Conservation (phyloP, 192 early-diverging fungal genomes). For the Jimgerdemannia flammicorona region DNA sequence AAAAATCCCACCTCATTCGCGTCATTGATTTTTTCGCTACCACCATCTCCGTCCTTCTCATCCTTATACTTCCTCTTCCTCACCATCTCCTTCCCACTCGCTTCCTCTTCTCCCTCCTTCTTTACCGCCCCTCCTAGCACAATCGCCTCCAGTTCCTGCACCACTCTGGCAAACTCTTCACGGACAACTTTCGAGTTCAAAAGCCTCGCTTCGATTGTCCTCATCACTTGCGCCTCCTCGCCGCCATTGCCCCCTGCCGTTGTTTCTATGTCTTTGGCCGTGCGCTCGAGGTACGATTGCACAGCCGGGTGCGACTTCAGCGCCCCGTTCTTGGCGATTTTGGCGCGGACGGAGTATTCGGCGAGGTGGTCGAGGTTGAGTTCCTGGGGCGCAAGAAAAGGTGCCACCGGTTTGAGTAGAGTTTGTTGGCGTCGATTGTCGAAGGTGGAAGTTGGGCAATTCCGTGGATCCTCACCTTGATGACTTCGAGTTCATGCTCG, state of each 20-base stretch:
- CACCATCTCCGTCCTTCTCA: slow-evolving; percentile 1
- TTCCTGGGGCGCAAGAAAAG: slow-evolving; percentile 1
- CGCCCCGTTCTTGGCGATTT: slow-evolving; percentile 3
- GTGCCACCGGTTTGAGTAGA: background rate
- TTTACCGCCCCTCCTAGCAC: background rate
- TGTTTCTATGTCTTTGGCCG: background rate
- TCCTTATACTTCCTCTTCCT: background rate
- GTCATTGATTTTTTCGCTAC: too few relatives aligned
- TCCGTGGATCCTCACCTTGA: slow-evolving; percentile 12
- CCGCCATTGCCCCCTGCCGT: background rate
- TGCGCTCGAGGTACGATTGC: background rate
- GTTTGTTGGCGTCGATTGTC: background rate
- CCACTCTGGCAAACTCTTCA: slow-evolving; percentile 13
- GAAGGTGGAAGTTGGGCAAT: background rate
- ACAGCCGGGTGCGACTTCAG: slow-evolving; percentile 5
- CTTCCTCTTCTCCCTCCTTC: slow-evolving; percentile 2
- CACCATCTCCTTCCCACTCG: background rate
- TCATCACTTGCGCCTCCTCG: background rate
- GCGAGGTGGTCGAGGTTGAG: slow-evolving; percentile 14
- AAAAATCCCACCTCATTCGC: background rate
- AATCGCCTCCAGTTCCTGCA: slow-evolving; percentile 3
- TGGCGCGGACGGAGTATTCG: slow-evolving; percentile 11
- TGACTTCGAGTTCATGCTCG: slow-evolving; percentile 20
- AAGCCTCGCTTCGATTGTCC: slow-evolving; percentile 15
- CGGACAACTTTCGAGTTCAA: slow-evolving; percentile 5